Percentiles rank a stretch among this genome's conserved stretches.
Evolutionary conservation across 345 rosid genomes (phyloP).

Genomic region (Mercurialis annua): DNA sequence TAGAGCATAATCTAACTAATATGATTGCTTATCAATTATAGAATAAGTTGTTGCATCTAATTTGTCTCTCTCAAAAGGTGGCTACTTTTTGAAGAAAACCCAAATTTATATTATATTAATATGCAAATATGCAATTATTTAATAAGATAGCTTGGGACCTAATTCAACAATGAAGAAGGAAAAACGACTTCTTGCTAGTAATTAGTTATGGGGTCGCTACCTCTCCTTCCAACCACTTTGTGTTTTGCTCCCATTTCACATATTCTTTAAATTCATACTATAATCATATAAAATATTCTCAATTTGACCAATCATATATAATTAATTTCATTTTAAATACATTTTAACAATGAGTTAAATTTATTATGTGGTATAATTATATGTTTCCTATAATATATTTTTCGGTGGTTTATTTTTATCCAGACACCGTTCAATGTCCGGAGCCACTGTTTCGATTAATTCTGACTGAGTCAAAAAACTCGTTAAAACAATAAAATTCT

Average conservation of each 20-base stretch:
- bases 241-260: conserved; percentile 16
- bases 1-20: neutral
- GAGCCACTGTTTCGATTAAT: too few relatives aligned
- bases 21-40: neutral
- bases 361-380: conserved; percentile 15
- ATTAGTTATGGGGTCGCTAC: conserved; percentile 65
- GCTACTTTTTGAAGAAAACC: conserved; percentile 28
- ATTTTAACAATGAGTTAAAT: too few relatives aligned
- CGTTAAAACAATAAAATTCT: too few relatives aligned
- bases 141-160: conserved; percentile 35
- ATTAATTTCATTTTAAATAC: too few relatives aligned
- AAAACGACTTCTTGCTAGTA: conserved; percentile 75
- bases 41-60: conserved; percentile 18
- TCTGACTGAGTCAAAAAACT: too few relatives aligned
- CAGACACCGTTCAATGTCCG: too few relatives aligned
- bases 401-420: too few relatives aligned
- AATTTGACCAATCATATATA: conserved; percentile 16
- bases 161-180: conserved; percentile 39
- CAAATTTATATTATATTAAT: conserved; percentile 4
- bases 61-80: conserved; percentile 27
- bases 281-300: neutral
- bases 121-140: neutral
- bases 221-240: conserved; percentile 30
- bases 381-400: too few relatives aligned
- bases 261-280: neutral